Conservation (phyloP, 108 stramenopile species). For the Skeletonema marinoi region DNA sequence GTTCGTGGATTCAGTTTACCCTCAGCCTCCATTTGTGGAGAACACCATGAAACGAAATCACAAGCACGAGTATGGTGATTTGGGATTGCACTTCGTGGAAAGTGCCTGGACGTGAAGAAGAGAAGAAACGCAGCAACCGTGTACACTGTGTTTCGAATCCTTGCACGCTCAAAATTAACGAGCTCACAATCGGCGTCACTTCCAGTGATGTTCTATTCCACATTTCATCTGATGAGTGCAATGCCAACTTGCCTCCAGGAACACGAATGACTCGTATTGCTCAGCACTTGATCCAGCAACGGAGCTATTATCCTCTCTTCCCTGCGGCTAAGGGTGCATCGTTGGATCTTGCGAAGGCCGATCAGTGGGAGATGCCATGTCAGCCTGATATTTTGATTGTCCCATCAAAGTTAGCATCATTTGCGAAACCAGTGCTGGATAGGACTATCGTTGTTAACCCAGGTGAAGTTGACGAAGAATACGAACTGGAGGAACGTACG, state of each 20-base stretch:
- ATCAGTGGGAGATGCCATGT: conserved; percentile 79
- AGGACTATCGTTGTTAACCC: conserved; percentile 87
- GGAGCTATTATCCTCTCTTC: conserved; percentile 95
- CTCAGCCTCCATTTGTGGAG: conserved; percentile 39
- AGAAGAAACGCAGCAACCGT: conserved; percentile 32
- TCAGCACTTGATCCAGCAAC: conserved; percentile 89
- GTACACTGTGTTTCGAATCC: conserved; percentile 93
- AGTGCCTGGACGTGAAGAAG: conserved; percentile 30
- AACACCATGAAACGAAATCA: not conserved
- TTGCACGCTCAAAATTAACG: conserved; percentile 86
- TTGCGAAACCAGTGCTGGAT: conserved; percentile 69
- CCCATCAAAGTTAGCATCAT: conserved; percentile 88
- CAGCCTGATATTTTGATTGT: conserved; percentile 92
- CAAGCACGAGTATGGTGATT: conserved; percentile 42
- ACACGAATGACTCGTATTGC: conserved; percentile 86
- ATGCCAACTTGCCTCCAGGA: conserved; percentile 68
- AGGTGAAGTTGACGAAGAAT: conserved; percentile 78
- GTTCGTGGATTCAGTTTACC: conserved; percentile 87
- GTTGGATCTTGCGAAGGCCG: conserved; percentile 81
- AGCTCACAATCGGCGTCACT: conserved; percentile 84
- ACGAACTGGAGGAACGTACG: conserved; percentile 93
- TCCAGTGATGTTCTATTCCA: conserved; percentile 90
- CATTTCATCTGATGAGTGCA: conserved; percentile 83
- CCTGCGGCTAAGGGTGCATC: conserved; percentile 66
- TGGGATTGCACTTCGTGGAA: conserved; percentile 67